Base-by-base conservation (phyloP, 2,329 filamentous ascomycete species). In the Zalaria obscura region DNA sequence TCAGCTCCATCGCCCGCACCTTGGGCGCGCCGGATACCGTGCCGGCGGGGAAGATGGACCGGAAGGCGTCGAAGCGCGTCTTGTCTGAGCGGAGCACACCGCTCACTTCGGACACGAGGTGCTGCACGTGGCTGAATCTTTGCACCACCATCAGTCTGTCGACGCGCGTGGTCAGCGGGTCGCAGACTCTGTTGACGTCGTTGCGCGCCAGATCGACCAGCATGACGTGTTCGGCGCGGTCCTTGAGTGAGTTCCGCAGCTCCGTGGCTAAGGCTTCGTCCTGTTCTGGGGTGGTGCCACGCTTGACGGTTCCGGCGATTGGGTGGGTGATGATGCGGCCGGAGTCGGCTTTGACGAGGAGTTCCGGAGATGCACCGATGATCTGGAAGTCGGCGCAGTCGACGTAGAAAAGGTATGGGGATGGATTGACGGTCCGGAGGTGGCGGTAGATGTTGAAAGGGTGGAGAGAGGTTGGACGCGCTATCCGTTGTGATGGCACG, bases 371-470 rank as follows among this genome's bases (percentile, higher is more conserved):
- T 33, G 91, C 91, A 45, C 91, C 91, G 8, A 98, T 82, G 50
- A 98, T 88, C 59, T 95, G 84, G 65, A 98, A 96, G 55, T 85
- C 82, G 45, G 75, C 73, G 65, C 89, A 96, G 60, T 91, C 79
- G 47, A 98, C 76, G 65, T 88, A 98, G 70, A 98, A 98, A 31
- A 98, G 77, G 63, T 98, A 98, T 0, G 91, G 91, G 5, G 87
- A 94, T 0, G 91, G 91, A 59, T 98, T 98, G 55, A 96, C 84
- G n/a, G 86, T 94, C 47, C 91, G 84, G 32, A 98, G 73, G 59
- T 94, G 86, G 41, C 89, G 79, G 70, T 96, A 98, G 54, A 98
- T 84, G 68, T 96, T 98, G 72, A 96, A 98, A 0, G 91, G 89
- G 61, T 98, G 91, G 35, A 98, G 70, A 42, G 76, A 78, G 3